phyloP scores from a whole-genome alignment of 108 stramenopile genomes.

The Parmales sp. region DNA sequence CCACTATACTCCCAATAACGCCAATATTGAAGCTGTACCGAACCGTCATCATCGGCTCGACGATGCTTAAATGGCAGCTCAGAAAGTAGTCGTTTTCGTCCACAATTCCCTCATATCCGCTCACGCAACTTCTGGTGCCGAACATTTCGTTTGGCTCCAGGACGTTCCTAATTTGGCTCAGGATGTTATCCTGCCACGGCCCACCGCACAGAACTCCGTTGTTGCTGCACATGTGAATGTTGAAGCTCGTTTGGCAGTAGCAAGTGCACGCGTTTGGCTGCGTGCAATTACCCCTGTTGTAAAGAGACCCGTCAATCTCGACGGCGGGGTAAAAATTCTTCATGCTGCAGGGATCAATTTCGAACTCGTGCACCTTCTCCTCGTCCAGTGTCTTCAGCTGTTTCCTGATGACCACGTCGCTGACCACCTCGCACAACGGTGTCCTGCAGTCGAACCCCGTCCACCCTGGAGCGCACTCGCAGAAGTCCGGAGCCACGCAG shows the following conservation, averaged over 20 bases:
- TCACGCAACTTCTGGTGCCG: constrained; percentile 50
- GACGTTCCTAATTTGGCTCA: constrained; percentile 31
- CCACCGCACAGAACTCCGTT: constrained; percentile 34
- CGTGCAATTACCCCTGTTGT: constrained; percentile 54
- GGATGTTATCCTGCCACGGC: constrained; percentile 53
- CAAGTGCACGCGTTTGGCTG: constrained; percentile 73
- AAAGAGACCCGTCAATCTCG: constrained; percentile 11
- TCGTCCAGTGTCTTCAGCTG: constrained; percentile 65
- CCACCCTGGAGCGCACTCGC: constrained; percentile 69
- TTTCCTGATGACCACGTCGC: constrained; percentile 30
- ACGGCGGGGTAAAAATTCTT: constrained; percentile 9
- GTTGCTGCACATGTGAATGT: constrained; percentile 31
- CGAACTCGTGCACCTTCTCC: constrained; percentile 53
- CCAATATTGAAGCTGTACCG: constrained; percentile 35
- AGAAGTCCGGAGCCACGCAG: constrained; percentile 69
- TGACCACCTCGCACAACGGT: constrained; percentile 66
- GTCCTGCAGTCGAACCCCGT: constrained; percentile 68
- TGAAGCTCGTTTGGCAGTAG: constrained; percentile 42
- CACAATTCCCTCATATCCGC: constrained; percentile 60
- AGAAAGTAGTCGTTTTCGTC: constrained; percentile 50
- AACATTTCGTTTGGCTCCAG: constrained; percentile 53
- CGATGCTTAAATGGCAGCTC: constrained; percentile 67
- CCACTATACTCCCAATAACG: neutral
- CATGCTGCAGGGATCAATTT: constrained; percentile 68
- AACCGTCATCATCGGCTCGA: constrained; percentile 45